A percentile compares a stretch with the other conserved stretches of the same genome.
These are phyloP conservation scores for Meyerozyma smithsonii DNA, from an alignment of 1,139 yeast species.

Conservation along the genomic window DNA sequence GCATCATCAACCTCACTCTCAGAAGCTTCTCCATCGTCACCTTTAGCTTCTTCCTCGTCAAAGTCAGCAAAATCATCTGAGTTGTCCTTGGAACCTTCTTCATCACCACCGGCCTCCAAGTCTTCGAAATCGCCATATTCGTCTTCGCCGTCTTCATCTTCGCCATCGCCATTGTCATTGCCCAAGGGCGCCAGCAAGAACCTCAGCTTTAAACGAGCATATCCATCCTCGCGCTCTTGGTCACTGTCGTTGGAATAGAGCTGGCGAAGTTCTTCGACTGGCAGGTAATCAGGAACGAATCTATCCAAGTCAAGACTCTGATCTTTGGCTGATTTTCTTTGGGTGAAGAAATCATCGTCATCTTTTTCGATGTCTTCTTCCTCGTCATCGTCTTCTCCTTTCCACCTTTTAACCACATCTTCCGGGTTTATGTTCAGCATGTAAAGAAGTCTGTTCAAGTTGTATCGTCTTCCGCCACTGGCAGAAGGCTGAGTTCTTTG, in stretches of 20 bases:
- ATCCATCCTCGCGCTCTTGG: conserved; percentile 41
- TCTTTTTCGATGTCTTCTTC: conserved; percentile 41
- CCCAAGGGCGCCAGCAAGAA: conserved; percentile 60
- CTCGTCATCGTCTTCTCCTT: conserved; percentile 39
- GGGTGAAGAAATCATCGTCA: conserved; percentile 56
- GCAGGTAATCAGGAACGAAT: conserved; percentile 35
- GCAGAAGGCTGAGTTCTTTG: conserved; percentile 40
- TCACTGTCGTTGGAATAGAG: conserved; percentile 45
- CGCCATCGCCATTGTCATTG: conserved; percentile 37
- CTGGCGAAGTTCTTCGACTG: conserved; percentile 44
- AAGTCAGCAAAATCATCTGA: conserved; percentile 54
- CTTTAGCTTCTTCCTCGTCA: conserved; percentile 38
- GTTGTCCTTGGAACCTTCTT: conserved; percentile 29
- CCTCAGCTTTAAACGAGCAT: conserved; percentile 48
- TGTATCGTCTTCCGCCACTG: conserved; percentile 54
- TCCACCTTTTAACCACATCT: conserved; percentile 79
- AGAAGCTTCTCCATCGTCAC: conserved; percentile 25
- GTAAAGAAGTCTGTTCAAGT: conserved; percentile 76
- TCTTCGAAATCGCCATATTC: conserved; percentile 79
- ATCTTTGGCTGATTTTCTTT: conserved; percentile 38
- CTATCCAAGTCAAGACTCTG: conserved; percentile 29
- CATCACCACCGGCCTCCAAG: conserved; percentile 45
- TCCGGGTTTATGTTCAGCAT: conserved; percentile 69
- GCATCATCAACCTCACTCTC: conserved; percentile 36
- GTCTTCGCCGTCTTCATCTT: conserved; percentile 47